phyloP scores from a whole-genome alignment of 768 basidiomycete species.

The Candolleomyces aberdarensis region DNA sequence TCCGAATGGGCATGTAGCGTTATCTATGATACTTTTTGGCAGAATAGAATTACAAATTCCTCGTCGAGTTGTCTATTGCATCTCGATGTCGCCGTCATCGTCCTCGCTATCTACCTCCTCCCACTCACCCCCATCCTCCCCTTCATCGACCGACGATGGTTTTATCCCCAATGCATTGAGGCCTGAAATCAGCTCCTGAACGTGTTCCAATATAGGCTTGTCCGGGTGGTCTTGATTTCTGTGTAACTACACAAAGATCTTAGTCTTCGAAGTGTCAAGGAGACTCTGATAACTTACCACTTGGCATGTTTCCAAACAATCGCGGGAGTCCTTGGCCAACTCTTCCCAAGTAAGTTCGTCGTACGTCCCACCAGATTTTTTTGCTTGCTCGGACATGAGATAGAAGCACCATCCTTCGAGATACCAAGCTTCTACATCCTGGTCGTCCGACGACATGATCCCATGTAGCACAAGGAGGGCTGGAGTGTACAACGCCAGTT shows the following conservation, averaged over 20 bases:
- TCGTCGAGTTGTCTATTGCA: conserved; percentile 33
- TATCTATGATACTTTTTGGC: conserved; percentile 28
- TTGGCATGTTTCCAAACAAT: conserved; percentile 82
- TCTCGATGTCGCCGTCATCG: conserved; percentile 54
- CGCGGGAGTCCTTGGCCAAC: conserved; percentile 71
- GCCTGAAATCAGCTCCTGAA: conserved; percentile 65
- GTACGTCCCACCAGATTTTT: conserved; percentile 48
- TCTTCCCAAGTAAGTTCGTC: conserved; percentile 70
- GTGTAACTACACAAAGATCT: conserved; percentile 51
- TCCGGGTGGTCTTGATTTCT: conserved; percentile 72
- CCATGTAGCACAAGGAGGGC: conserved; percentile 77
- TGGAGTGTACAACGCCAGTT: conserved; percentile 65
- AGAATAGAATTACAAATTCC: not conserved
- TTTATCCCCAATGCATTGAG: conserved; percentile 66
- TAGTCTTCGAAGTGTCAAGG: not conserved
- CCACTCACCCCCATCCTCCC: conserved; percentile 53
- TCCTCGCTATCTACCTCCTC: conserved; percentile 62
- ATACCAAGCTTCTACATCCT: conserved; percentile 91
- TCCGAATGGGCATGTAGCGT: not conserved
- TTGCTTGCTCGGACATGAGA: conserved; percentile 71
- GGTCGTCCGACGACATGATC: conserved; percentile 76
- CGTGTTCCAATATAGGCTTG: conserved; percentile 71
- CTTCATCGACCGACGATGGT: conserved; percentile 57
- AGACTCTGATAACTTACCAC: conserved; percentile 45
- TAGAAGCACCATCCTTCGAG: conserved; percentile 94